Conservation (phyloP, 2,329 filamentous ascomycete genomes). For the Paramyrothecium roridum region DNA sequence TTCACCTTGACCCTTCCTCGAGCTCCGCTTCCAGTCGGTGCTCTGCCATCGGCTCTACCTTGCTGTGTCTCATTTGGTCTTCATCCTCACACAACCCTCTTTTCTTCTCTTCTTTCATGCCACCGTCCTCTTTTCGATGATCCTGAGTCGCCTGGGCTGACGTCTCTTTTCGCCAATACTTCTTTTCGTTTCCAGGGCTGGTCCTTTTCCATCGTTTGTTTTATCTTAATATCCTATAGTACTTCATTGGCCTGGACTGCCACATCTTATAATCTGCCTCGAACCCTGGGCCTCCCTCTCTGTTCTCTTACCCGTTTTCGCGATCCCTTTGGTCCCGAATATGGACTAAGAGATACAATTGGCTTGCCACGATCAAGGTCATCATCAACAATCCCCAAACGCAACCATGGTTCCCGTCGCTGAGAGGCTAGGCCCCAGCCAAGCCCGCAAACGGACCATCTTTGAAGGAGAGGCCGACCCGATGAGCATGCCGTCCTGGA, state of each 20-base stretch:
- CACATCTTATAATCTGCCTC: not conserved
- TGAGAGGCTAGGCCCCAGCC: not conserved
- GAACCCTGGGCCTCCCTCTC: not conserved
- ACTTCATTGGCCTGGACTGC: not conserved
- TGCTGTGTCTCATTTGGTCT: not conserved
- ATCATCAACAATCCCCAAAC: not conserved
- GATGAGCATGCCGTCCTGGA: conserved; percentile 16
- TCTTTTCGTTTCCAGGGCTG: conserved; percentile 1
- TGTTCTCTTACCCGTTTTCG: not conserved
- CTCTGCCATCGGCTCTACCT: not conserved
- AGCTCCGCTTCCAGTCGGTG: not conserved
- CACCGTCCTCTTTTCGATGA: not conserved
- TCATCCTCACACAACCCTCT: not conserved
- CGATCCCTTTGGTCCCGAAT: not conserved
- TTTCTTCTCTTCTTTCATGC: not conserved
- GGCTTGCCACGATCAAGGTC: not conserved
- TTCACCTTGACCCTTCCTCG: not conserved
- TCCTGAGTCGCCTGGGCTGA: not conserved
- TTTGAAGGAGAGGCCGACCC: not conserved
- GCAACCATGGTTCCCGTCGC: not conserved
- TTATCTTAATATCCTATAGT: not conserved
- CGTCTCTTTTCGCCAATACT: not conserved
- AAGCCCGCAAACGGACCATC: not conserved
- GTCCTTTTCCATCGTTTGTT: not conserved
- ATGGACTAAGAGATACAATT: not conserved